Evolutionary conservation across 2,329 filamentous ascomycete species (phyloP), one percentile per base, ranked within the genome.

Genomic region (Fusarium liriodendri): DNA sequence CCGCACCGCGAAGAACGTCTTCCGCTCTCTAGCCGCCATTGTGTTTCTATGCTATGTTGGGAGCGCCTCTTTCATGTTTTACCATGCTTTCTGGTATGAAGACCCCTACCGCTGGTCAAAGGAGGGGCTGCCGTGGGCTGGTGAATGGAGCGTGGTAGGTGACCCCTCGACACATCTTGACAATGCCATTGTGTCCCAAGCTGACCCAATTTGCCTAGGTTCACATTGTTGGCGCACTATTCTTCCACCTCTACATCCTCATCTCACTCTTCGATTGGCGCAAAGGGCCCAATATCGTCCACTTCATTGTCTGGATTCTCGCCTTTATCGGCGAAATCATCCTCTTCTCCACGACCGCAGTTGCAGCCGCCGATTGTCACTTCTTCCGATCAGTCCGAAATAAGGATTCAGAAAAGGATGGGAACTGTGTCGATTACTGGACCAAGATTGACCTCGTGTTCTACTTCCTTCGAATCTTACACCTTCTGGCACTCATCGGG

Each of bases 191-290:
- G 47, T 68, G 66, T 61, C 62, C 66, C 52, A 55, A 69, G 64
- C 75, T 78, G 71, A 78, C 72, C 67, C 57, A 60, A 69, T 71
- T 71, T 65, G 70, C 16, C 66, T 78, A 98, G 95, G 92, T 97
- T 79, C 97, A 97, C 82, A 87, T 97, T 72, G 89, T 94, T 66
- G 94, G 93, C 64, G 93, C 94, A 52, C 93, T 95, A 75, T 98
- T 97, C 86, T 91, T 97, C 73, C 97, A 97, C 85, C 89, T 94
- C 59, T 92, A 98, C 76, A 89, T 98, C 75, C 88, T 97, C 75
- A 93, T 98, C 79, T 95, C 95, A 33, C 89, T 98, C 66, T 88
- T 97, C 78, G 95, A 98, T 82, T 93, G 93, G 79, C 91, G 90
- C 71, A 92, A 94, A 37, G 94, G 94, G 14, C 97, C 97, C 0